Percentiles rank a stretch among this genome's conserved stretches.
phyloP scores from a whole-genome alignment of 1,284 basidiomycete genomes.

The Irpex sp. region DNA sequence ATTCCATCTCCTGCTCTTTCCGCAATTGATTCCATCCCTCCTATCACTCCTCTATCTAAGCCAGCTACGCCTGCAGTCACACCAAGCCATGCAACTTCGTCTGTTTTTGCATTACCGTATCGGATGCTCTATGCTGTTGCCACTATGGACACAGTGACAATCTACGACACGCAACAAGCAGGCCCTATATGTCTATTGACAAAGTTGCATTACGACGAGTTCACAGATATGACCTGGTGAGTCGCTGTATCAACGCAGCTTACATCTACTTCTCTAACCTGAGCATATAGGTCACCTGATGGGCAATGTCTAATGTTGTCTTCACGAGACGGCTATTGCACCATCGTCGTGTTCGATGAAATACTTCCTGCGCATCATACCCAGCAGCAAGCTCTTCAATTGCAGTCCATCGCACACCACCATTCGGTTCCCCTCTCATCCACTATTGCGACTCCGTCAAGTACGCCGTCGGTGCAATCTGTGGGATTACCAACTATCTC shows the following conservation, averaged over 20 bases:
- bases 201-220: slow-evolving; percentile 96
- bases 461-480: slow-evolving; percentile 38
- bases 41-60: slow-evolving; percentile 24
- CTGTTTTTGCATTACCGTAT: slow-evolving; percentile 88
- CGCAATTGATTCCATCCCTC: slow-evolving; percentile 49
- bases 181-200: slow-evolving; percentile 87
- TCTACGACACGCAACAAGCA: slow-evolving; percentile 97
- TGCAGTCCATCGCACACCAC: slow-evolving; percentile 83
- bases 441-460: slow-evolving; percentile 28
- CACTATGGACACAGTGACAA: slow-evolving; percentile 93
- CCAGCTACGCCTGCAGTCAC: slow-evolving; percentile 17
- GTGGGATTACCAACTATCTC: slow-evolving; percentile 30
- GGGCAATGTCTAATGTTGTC: slow-evolving; percentile 91
- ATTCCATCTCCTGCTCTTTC: slow-evolving; percentile 56
- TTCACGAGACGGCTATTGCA: slow-evolving; percentile 96
- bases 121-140: slow-evolving; percentile 95
- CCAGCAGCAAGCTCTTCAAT: slow-evolving; percentile 83
- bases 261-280: slow-evolving; percentile 1
- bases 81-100: slow-evolving; percentile 35
- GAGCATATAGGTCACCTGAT: slow-evolving; percentile 80
- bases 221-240: slow-evolving; percentile 95
- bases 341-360: slow-evolving; percentile 88
- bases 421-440: slow-evolving; percentile 63
- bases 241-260: slow-evolving; percentile 26
- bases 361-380: slow-evolving; percentile 83